phyloP scores from a whole-genome alignment of 2,329 filamentous ascomycete genomes.

The Cryphonectria naterciae region DNA sequence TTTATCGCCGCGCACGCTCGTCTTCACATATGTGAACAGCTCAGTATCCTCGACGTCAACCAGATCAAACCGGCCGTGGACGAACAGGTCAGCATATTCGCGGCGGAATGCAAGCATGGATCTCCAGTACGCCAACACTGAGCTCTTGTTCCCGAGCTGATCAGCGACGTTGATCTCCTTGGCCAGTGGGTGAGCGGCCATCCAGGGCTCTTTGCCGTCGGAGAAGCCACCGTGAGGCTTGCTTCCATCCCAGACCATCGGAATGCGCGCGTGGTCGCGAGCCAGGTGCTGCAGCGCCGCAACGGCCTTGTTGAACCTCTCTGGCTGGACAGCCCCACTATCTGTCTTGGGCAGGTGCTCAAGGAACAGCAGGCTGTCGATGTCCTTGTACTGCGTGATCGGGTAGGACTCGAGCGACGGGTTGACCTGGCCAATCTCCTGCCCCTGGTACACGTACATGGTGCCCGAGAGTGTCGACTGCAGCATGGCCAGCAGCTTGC shows the following conservation, averaged over 20 bases:
- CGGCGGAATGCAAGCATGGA: slow-evolving; percentile 56
- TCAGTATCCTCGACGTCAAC: slow-evolving; percentile 53
- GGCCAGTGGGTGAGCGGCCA: slow-evolving; percentile 66
- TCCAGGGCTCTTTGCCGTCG: slow-evolving; percentile 59
- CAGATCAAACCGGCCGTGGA: slow-evolving; percentile 64
- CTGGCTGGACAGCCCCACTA: background rate
- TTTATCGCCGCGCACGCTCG: background rate
- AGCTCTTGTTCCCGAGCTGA: slow-evolving; percentile 50
- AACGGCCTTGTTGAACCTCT: background rate
- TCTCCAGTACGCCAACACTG: slow-evolving; percentile 65
- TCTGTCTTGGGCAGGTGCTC: background rate
- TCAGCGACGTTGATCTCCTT: slow-evolving; percentile 57
- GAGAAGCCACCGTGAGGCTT: slow-evolving; percentile 66
- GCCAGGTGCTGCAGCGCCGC: slow-evolving; percentile 57
- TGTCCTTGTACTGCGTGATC: background rate
- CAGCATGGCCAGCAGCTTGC: slow-evolving; percentile 64
- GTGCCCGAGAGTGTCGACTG: slow-evolving; percentile 64
- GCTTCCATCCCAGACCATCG: slow-evolving; percentile 65
- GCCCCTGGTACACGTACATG: slow-evolving; percentile 70
- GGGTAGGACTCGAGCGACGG: background rate
- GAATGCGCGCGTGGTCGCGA: slow-evolving; percentile 66
- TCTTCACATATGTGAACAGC: slow-evolving; percentile 60
- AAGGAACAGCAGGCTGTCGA: slow-evolving; percentile 1
- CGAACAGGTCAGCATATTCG: slow-evolving; percentile 60
- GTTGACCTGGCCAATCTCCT: slow-evolving; percentile 71